A percentile compares a stretch with the other conserved stretches of the same genome.
These are phyloP conservation scores for Knoxia roxburghii DNA, from an alignment of 257 asterid genomes.

Conservation along the genomic window DNA sequence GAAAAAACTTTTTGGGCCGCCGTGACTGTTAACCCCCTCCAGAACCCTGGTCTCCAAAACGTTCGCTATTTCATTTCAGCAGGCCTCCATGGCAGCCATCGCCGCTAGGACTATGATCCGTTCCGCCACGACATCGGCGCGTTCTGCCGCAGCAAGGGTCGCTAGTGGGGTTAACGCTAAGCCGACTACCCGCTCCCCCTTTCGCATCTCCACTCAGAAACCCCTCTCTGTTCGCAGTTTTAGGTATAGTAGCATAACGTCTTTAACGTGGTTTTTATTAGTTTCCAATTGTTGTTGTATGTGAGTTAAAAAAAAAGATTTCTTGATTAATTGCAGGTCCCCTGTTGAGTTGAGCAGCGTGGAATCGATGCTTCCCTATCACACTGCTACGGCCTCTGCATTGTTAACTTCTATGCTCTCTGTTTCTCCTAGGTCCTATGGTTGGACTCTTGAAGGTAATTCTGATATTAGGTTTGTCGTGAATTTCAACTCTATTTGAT, in stretches of 20 bases:
- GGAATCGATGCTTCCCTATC: constrained; percentile 80
- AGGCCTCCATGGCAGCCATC: constrained; percentile 41
- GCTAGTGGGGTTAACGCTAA: constrained; percentile 45
- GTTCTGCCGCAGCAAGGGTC: constrained; percentile 43
- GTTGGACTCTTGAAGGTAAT: constrained; percentile 86
- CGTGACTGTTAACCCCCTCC: background rate
- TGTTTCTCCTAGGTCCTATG: constrained; percentile 56
- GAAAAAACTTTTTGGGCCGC: too few relatives aligned
- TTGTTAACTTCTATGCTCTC: constrained; percentile 85
- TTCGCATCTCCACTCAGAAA: constrained; percentile 52
- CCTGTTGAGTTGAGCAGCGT: constrained; percentile 72
- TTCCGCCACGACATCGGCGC: constrained; percentile 45
- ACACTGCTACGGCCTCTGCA: constrained; percentile 85
- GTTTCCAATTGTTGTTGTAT: background rate
- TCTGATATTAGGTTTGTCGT: background rate
- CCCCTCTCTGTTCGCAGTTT: constrained; percentile 69
- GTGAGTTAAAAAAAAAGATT: background rate
- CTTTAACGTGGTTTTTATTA: background rate
- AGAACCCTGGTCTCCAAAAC: background rate
- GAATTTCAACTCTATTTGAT: background rate
- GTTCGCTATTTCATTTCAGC: background rate
- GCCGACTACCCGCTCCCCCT: constrained; percentile 49
- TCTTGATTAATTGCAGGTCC: constrained; percentile 32
- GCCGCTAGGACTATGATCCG: constrained; percentile 68
- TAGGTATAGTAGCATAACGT: constrained; percentile 30